phyloP scores from a whole-genome alignment of 176 grass and related monocot genomes.

The Aegilops sharonensis region DNA sequence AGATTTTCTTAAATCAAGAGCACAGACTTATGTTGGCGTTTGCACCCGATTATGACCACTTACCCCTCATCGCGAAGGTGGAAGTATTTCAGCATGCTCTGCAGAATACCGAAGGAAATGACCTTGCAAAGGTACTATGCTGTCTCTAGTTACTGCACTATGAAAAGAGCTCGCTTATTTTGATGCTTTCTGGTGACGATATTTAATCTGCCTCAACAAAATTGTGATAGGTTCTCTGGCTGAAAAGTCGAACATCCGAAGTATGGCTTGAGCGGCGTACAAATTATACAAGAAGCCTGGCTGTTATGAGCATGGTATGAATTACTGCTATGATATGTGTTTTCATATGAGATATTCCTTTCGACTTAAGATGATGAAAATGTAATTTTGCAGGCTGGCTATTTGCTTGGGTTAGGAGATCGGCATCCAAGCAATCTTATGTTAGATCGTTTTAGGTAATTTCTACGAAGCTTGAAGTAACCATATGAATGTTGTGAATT shows the following conservation, averaged over 20 bases:
- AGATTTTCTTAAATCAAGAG: slow-evolving; percentile 99
- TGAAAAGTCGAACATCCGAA: slow-evolving; percentile 96
- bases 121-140: slow-evolving; percentile 78
- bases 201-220: slow-evolving; percentile 16
- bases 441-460: slow-evolving; percentile 87
- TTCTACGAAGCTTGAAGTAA: background rate
- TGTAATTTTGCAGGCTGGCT: slow-evolving; percentile 73
- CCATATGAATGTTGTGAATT: background rate
- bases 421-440: slow-evolving; percentile 99
- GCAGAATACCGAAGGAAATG: slow-evolving; percentile 88
- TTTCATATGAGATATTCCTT: slow-evolving; percentile 11
- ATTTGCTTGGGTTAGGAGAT: slow-evolving; percentile 96
- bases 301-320: slow-evolving; percentile 99
- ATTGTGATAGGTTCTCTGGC: slow-evolving; percentile 79
- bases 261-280: slow-evolving; percentile 96
- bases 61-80: slow-evolving; percentile 92
- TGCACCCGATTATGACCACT: slow-evolving; percentile 94
- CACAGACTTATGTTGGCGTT: slow-evolving; percentile 92
- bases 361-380: slow-evolving; percentile 24
- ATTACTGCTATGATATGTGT: slow-evolving; percentile 12
- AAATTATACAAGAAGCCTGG: slow-evolving; percentile 94
- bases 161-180: background rate
- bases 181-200: slow-evolving; percentile 8
- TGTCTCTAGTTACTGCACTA: background rate
- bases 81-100: slow-evolving; percentile 99